Conservation (phyloP, 331 rosid genomes). For the Malus hybrid region DNA sequence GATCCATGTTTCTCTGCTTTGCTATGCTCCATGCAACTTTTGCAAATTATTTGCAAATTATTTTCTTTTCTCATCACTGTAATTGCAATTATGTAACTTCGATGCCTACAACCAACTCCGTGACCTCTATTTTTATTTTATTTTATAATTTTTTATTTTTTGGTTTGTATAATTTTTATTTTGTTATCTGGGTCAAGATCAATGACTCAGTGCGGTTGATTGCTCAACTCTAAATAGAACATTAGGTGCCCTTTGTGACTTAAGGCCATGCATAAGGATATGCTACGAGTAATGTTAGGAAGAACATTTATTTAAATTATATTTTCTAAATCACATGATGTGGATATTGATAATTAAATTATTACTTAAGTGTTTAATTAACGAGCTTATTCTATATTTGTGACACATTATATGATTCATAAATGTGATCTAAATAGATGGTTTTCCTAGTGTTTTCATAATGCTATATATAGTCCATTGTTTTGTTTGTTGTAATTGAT, state of each 20-base stretch:
- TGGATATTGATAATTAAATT: too few relatives aligned
- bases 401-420: too few relatives aligned
- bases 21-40: constrained; percentile 6
- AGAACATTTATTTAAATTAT: too few relatives aligned
- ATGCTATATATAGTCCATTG: background rate
- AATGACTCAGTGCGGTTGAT: background rate
- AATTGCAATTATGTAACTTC: constrained; percentile 12
- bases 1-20: background rate
- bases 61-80: background rate
- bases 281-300: background rate
- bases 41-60: background rate
- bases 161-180: background rate
- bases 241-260: background rate
- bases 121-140: constrained; percentile 9
- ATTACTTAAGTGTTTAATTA: too few relatives aligned
- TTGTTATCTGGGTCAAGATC: constrained; percentile 9
- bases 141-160: background rate
- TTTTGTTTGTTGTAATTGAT: background rate
- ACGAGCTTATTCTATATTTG: too few relatives aligned
- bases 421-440: too few relatives aligned
- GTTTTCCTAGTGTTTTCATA: too few relatives aligned
- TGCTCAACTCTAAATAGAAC: constrained; percentile 13
- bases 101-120: constrained; percentile 16
- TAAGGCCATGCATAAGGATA: background rate
- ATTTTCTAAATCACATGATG: too few relatives aligned